Evolutionary conservation across 2,329 filamentous ascomycete genomes (phyloP).

Genomic region (Colletotrichum sp.): DNA sequence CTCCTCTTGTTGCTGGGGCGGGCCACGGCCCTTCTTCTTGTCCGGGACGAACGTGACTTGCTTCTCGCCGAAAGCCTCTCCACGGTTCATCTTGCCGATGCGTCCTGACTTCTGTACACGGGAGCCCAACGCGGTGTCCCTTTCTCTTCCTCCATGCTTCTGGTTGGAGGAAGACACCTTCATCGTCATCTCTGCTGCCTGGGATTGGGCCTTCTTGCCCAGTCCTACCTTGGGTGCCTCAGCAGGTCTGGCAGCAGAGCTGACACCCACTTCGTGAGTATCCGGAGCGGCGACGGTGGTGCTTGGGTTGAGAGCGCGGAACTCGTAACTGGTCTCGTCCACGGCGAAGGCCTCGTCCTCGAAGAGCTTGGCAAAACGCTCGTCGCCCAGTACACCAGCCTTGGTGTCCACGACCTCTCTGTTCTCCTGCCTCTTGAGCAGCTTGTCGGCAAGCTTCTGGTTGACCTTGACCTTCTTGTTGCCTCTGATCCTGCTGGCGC

Average conservation of each 20-base stretch:
- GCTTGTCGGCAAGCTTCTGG: conserved; percentile 77
- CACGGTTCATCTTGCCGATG: conserved; percentile 45
- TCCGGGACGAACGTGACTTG: conserved; percentile 77
- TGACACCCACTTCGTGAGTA: conserved; percentile 18
- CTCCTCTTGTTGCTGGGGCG: conserved; percentile 25
- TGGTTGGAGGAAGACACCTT: conserved; percentile 73
- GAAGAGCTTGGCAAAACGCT: conserved; percentile 88
- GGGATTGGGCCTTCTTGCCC: conserved; percentile 6
- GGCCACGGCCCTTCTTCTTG: conserved; percentile 45
- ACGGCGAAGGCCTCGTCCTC: conserved; percentile 92
- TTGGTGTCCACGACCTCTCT: conserved; percentile 61
- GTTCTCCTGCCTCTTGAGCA: conserved; percentile 68
- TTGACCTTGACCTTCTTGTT: conserved; percentile 99
- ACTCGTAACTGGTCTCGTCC: conserved; percentile 88
- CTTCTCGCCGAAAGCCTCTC: conserved; percentile 65
- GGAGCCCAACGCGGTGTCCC: conserved; percentile 62
- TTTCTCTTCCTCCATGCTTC: conserved; percentile 57
- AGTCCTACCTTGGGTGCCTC: conserved; percentile 7
- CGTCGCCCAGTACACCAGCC: conserved; percentile 77
- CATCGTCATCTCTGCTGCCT: conserved; percentile 57
- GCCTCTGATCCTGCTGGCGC: conserved; percentile 91
- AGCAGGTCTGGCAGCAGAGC: conserved; percentile 3
- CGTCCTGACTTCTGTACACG: conserved; percentile 57
- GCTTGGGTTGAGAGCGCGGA: conserved; percentile 87
- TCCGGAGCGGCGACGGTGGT: conserved; percentile 47